phyloP scores from a whole-genome alignment of 2,329 filamentous ascomycete species.

The Fusarium tupiense region DNA sequence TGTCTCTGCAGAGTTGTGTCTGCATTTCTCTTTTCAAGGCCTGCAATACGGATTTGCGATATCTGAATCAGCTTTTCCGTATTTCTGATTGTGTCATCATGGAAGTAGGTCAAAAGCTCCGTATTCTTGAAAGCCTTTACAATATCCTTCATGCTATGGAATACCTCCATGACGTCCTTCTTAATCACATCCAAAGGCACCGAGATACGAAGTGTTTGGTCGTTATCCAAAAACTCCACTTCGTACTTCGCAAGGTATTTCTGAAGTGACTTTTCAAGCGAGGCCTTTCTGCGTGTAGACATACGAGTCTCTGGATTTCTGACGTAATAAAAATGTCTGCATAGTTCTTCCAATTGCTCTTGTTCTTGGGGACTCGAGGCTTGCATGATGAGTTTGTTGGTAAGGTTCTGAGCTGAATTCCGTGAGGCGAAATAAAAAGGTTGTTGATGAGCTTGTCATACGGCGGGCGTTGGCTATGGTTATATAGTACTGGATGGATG shows the following conservation, averaged over 20 bases:
- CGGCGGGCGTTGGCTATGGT: background rate
- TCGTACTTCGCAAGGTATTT: background rate
- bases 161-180: background rate
- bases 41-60: too few species aligned
- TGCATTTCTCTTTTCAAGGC: background rate
- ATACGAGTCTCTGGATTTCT: background rate
- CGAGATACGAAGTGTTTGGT: background rate
- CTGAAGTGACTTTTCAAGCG: background rate
- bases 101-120: background rate
- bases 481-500: background rate
- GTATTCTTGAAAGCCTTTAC: background rate
- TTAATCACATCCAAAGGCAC: background rate
- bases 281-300: background rate
- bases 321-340: background rate
- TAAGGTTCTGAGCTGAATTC: background rate
- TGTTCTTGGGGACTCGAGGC: background rate
- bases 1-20: background rate
- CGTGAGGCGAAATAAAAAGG: background rate
- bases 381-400: background rate
- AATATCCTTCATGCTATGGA: background rate
- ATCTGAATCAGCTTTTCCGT: accelerated
- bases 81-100: accelerated
- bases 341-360: background rate
- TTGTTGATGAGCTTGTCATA: background rate
- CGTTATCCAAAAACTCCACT: background rate